Evolutionary conservation across 805 yeast species (phyloP), one percentile per base, ranked within the genome.

Genomic region (Cyberlindnera suaveolens): DNA sequence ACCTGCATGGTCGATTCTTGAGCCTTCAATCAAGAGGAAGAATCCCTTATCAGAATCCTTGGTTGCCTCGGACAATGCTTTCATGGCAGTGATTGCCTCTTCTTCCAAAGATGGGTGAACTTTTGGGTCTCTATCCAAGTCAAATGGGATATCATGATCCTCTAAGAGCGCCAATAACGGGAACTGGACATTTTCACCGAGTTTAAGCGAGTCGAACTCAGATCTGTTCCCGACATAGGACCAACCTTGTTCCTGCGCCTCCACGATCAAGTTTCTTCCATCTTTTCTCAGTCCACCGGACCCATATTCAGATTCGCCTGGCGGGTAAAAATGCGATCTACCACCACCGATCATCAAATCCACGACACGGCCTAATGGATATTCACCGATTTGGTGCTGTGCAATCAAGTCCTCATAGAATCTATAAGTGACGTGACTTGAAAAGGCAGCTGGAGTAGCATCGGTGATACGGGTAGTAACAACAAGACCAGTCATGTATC

Each of bases 1-100:
- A 36, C 96, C 96, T 6, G 96, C 96, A 60, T 89, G 96, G 65
- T 90, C 97, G 56, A 90, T 89, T 62, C 96, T 75, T 6, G 96
- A 85, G 16, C 96, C 96, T 68, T 90, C 96, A 41, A 90, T 78
- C 62, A 90, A 61, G 45, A 90, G 63, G 67, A 90, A 89, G 63
- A 90, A 89, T 0, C 97, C 97, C 51, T 83, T 65, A 16, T 87
- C 93, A 3, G 85, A 75, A 51, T 86, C 74, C 49, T 74, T 65
- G 1, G 95, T 75, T 18, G 90, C 90, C 44, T 75, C 67, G 3
- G 74, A 66, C 50, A 89, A 70, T 0, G 88, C 80, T 31, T 70
- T 76, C 52, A 89, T 65, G 0, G 96, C 96, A 13, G 86, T 80
- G 33, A 69, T 59, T 4, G 89, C 82, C 59, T 84, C 82, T 57